Conservation (phyloP, 805 yeast species). For the Cyberlindnera mrakii region DNA sequence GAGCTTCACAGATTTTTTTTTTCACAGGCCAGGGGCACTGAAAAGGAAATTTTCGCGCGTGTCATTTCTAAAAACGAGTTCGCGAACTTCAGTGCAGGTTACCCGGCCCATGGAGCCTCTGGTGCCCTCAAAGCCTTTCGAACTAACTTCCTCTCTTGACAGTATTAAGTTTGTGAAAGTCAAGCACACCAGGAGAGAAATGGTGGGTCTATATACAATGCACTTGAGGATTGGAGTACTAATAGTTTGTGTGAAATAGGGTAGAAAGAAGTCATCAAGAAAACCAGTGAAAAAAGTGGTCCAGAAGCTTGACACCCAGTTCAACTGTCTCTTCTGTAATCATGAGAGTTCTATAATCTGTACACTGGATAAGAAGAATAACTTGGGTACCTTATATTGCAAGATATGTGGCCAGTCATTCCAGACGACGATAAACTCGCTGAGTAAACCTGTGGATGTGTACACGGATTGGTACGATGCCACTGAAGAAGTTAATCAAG, state of each 20-base stretch:
- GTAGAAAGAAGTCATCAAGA: slow-evolving; percentile 80
- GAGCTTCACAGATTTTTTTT: slow-evolving; percentile 1
- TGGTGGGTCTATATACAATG: slow-evolving; percentile 6
- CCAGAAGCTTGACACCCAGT: slow-evolving; percentile 73
- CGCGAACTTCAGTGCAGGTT: too few species aligned
- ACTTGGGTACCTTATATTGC: slow-evolving; percentile 79
- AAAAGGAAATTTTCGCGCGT: neutral
- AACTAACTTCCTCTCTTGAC: too few species aligned
- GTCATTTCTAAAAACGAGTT: too few species aligned
- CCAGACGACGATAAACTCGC: slow-evolving; percentile 75
- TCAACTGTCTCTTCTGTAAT: slow-evolving; percentile 90
- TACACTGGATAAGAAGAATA: slow-evolving; percentile 77
- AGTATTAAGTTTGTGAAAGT: neutral
- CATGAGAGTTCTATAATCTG: slow-evolving; percentile 91
- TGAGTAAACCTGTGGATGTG: slow-evolving; percentile 86
- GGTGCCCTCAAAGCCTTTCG: too few species aligned
- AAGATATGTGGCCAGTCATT: slow-evolving; percentile 93
- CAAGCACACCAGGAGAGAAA: neutral
- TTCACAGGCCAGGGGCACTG: too few species aligned
- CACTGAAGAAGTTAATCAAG: slow-evolving; percentile 56
- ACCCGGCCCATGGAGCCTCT: too few species aligned
- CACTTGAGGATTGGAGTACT: neutral
- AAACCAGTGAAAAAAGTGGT: slow-evolving; percentile 76
- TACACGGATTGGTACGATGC: slow-evolving; percentile 99
- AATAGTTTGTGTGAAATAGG: slow-evolving; percentile 31